Evolutionary conservation across 1,284 basidiomycete genomes (phyloP).

Genomic region (Mycosarcoma mackinlayi): DNA sequence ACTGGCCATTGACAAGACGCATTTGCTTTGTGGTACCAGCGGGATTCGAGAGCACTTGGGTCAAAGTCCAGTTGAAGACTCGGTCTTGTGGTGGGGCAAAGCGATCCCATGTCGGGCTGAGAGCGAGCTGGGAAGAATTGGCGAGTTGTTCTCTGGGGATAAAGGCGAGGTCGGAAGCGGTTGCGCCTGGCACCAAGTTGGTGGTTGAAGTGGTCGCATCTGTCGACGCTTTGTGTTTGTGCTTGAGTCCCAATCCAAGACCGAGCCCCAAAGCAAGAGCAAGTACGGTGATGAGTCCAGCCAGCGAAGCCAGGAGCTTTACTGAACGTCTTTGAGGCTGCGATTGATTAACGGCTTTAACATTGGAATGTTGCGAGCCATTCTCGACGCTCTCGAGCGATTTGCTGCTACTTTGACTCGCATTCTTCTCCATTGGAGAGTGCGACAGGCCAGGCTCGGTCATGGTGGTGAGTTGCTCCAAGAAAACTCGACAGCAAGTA

Average conservation of each 20-base stretch:
- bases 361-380: slow-evolving; percentile 1
- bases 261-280: slow-evolving; percentile 70
- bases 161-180: slow-evolving; percentile 44
- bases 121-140: slow-evolving; percentile 42
- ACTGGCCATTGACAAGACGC: slow-evolving; percentile 55
- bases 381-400: slow-evolving; percentile 12
- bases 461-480: not conserved
- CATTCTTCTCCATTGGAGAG: slow-evolving; percentile 7
- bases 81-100: slow-evolving; percentile 45
- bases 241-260: slow-evolving; percentile 69
- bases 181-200: slow-evolving; percentile 21
- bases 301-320: not conserved
- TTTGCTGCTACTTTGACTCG: slow-evolving; percentile 13
- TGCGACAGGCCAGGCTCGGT: not conserved
- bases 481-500: not conserved
- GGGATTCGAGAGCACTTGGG: slow-evolving; percentile 44
- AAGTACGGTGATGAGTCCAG: slow-evolving; percentile 56
- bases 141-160: slow-evolving; percentile 39
- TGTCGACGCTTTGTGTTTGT: slow-evolving; percentile 39
- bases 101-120: slow-evolving; percentile 50
- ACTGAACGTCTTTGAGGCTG: slow-evolving; percentile 1
- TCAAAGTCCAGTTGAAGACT: slow-evolving; percentile 51
- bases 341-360: not conserved
- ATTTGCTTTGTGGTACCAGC: slow-evolving; percentile 54
- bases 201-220: slow-evolving; percentile 15